Base-by-base conservation (phyloP, 2,329 filamentous ascomycete genomes). In the Pochonia chlamydosporia region DNA sequence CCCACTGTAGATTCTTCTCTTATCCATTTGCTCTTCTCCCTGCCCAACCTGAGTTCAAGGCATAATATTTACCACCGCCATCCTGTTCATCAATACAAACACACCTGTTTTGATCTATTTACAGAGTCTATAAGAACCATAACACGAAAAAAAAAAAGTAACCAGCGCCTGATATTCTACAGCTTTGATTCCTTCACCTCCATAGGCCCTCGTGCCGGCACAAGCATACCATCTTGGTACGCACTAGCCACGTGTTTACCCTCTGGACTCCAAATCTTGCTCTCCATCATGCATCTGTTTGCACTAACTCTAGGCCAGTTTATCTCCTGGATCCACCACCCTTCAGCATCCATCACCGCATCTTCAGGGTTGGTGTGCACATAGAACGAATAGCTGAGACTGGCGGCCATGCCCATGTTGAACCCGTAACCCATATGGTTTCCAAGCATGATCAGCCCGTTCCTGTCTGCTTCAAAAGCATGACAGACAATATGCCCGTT, bases 241-340 rank as follows among this genome's bases (percentile, higher is more conserved):
- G 72, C 74, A 1, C 72, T 78, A 5, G 76, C 76, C 2, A 80
- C 69, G 53, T 79, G 76, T 20, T 70, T 64, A 3, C 76, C 76
- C 3, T 59, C 53, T 0, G 76, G 76, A 49, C 75, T 79, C 76
- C 76, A 80, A 26, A 77, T 71, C 61, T 73, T 73, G 46, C 65
- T 71, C 57, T 73, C 64, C 50, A 79, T 60, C 41, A 74, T 65
- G 2, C 67, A 71, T 36, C 76, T 63, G 0, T 74, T 74, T 3
- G 71, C 68, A 20, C 62, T 70, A 3, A 70, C 63, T 20, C 75
- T 60, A 3, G 76, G 73, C 57, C 76, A 79, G 26, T 56, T 67
- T 1, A 65, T 64, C 56, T 80, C 76, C 56, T 78, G 73, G 14
- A 79, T 57, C 76, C 76, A 80, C 76, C 76, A 80, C 11, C 63